Evolutionary conservation across 441 rosid genomes (phyloP).

Genomic region (Gossypium trilobum): DNA sequence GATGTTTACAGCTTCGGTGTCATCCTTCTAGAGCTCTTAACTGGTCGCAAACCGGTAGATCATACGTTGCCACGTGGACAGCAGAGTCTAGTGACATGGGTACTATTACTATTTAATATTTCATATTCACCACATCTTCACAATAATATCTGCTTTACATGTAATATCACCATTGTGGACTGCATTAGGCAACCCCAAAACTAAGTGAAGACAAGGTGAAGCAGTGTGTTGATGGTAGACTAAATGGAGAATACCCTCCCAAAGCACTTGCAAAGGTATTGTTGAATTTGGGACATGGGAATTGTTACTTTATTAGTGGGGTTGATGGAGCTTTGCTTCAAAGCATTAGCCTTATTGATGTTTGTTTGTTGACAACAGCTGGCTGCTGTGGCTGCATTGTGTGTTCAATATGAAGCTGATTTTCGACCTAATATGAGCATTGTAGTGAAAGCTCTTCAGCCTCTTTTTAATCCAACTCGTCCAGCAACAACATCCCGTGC

Average conservation of each 20-base stretch:
- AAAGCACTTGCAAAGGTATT: slow-evolving; percentile 60
- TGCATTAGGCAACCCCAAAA: slow-evolving; percentile 57
- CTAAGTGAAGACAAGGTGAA: slow-evolving; percentile 58
- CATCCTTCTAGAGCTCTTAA: slow-evolving; percentile 52
- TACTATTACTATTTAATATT: slow-evolving; percentile 16
- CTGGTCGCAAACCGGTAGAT: slow-evolving; percentile 57
- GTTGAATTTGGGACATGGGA: not conserved
- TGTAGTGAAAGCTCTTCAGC: slow-evolving; percentile 44
- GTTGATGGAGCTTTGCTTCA: not conserved
- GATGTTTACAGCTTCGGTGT: slow-evolving; percentile 61
- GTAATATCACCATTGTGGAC: not conserved
- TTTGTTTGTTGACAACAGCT: slow-evolving; percentile 23
- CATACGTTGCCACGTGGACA: slow-evolving; percentile 52
- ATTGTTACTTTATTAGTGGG: not conserved
- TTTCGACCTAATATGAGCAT: slow-evolving; percentile 50
- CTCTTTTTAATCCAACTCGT: slow-evolving; percentile 35
- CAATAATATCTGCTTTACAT: not conserved
- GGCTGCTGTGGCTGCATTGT: slow-evolving; percentile 45
- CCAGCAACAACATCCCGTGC: slow-evolving; percentile 19
- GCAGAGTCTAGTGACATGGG: slow-evolving; percentile 67
- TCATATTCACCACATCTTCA: not conserved
- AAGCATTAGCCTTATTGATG: not conserved
- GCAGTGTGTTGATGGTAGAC: slow-evolving; percentile 51
- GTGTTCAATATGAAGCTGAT: slow-evolving; percentile 48
- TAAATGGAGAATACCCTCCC: slow-evolving; percentile 44